phyloP scores from a whole-genome alignment of 1,284 basidiomycete species.

The Ganoderma lingzhi region DNA sequence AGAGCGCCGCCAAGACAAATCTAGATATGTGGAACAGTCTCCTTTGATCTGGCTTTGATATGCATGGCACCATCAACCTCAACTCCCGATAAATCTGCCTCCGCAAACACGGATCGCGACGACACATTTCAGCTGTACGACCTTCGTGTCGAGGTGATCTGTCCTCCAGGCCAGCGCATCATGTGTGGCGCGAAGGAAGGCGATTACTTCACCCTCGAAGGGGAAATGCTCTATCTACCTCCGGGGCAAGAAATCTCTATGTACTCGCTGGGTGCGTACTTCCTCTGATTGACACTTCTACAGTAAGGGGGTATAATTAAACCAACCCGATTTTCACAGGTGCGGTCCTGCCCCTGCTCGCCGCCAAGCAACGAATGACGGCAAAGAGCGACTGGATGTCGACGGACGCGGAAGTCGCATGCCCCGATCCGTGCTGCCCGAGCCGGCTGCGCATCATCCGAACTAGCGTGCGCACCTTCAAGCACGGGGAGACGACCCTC shows the following conservation, averaged over 20 bases:
- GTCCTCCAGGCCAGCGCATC: slow-evolving; percentile 60
- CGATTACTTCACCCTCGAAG: slow-evolving; percentile 66
- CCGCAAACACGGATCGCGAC: slow-evolving; percentile 9
- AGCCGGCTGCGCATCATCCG: slow-evolving; percentile 62
- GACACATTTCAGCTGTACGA: slow-evolving; percentile 66
- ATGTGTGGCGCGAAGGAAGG: slow-evolving; percentile 69
- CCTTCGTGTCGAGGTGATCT: slow-evolving; percentile 64
- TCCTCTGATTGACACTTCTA: not conserved
- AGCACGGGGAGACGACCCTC: slow-evolving; percentile 59
- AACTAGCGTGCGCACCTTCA: slow-evolving; percentile 58
- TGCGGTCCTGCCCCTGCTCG: slow-evolving; percentile 65
- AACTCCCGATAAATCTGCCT: not conserved
- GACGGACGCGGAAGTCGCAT: slow-evolving; percentile 68
- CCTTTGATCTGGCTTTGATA: not conserved
- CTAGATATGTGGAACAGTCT: not conserved
- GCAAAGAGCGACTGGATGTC: slow-evolving; percentile 72
- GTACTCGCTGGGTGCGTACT: slow-evolving; percentile 61
- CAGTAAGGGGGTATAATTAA: not conserved
- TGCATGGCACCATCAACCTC: not conserved
- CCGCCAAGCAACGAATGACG: slow-evolving; percentile 66
- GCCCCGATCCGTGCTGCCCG: slow-evolving; percentile 69
- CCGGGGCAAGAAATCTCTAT: slow-evolving; percentile 70
- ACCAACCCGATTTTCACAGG: slow-evolving; percentile 42
- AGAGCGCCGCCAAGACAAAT: not conserved
- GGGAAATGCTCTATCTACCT: slow-evolving; percentile 68